Evolutionary conservation across 768 basidiomycete genomes (phyloP), one percentile per base, ranked within the genome.

Genomic region (Termitomyces sp.): DNA sequence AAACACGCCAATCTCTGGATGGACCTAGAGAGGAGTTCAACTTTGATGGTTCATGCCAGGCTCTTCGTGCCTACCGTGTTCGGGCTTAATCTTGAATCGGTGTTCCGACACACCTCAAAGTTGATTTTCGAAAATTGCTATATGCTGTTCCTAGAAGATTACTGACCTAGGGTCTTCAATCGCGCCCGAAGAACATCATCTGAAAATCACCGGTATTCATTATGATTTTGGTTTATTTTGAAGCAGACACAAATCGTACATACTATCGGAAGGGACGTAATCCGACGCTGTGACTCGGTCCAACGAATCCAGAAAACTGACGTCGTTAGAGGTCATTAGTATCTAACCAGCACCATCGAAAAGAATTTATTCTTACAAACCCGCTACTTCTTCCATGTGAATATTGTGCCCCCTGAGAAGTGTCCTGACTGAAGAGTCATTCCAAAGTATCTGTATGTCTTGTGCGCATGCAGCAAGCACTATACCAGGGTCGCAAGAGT

Each of bases 151-250:
- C 3, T 14, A n/a, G 36, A 54, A 30, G 14, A 54, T 28, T 32
- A 61, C 68, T 8, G 50, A 76, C 79, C 71, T 51, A 68, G 71
- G 2, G 85, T 86, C 69, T 88, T 88, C 48, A 90, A 64, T 14
- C 88, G 79, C 5, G 88, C 88, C 5, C 85, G 80, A 28, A 90
- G 76, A 54, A 90, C 84, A 65, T 90, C 87, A 65, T 88, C 87
- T 88, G 22, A 55, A 54, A 22, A 60, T 55, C 28, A 30, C 11
- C 14, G 43, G 7, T 1, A 4, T n/a, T 36, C 43, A 35, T 33
- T 28, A 26, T 51, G 22, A 40, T 28, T 33, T 50, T 20, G n/a
- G 5, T 48, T 49, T 40, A 28, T n/a, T 28, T 18, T 30, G 5
- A 38, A 6, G 28, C 26, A 52, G 22, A 52, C 35, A 11, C 13